Percentiles rank a stretch among this genome's conserved stretches.
Evolutionary conservation across 2,329 filamentous ascomycete species (phyloP).

Genomic region (Onygenales sp.): DNA sequence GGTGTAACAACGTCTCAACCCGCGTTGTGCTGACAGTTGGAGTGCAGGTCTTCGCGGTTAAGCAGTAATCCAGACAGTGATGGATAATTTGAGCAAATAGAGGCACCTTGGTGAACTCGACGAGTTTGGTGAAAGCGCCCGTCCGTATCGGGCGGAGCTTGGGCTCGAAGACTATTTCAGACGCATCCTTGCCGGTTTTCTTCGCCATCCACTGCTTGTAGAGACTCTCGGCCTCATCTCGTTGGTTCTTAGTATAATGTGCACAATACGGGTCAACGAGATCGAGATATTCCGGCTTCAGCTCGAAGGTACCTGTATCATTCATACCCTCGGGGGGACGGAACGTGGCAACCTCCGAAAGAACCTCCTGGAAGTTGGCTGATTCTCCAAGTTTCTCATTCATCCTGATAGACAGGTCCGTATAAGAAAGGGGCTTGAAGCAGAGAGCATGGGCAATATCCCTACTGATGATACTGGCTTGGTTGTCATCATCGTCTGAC

Average conservation of each 20-base stretch:
- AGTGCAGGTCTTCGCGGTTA: constrained; percentile 58
- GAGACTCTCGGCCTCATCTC: constrained; percentile 85
- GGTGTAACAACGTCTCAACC: constrained; percentile 83
- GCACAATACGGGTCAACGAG: constrained; percentile 92
- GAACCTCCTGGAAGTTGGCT: constrained; percentile 74
- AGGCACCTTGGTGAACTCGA: constrained; percentile 71
- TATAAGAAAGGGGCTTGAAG: constrained; percentile 93
- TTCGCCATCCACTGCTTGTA: constrained; percentile 83
- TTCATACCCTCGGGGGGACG: constrained; percentile 83
- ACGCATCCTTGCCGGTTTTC: constrained; percentile 67
- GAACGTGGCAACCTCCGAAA: constrained; percentile 82
- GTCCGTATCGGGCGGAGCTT: constrained; percentile 65
- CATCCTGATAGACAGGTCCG: constrained; percentile 75
- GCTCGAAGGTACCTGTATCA: constrained; percentile 87
- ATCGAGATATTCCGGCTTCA: constrained; percentile 77
- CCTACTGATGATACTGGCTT: constrained; percentile 64
- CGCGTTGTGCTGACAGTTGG: constrained; percentile 70
- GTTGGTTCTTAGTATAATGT: constrained; percentile 93
- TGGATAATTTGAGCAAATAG: constrained; percentile 87
- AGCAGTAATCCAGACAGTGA: constrained; percentile 73
- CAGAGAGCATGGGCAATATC: constrained; percentile 91
- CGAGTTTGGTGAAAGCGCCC: constrained; percentile 67
- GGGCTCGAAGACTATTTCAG: constrained; percentile 88
- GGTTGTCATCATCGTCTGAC: constrained; percentile 29
- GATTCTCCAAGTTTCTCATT: constrained; percentile 84